Percentiles rank a stretch among this genome's conserved stretches.
These are phyloP conservation scores for Scedosporium boydii DNA, from an alignment of 2,329 filamentous ascomycete genomes.

Conservation along the genomic window DNA sequence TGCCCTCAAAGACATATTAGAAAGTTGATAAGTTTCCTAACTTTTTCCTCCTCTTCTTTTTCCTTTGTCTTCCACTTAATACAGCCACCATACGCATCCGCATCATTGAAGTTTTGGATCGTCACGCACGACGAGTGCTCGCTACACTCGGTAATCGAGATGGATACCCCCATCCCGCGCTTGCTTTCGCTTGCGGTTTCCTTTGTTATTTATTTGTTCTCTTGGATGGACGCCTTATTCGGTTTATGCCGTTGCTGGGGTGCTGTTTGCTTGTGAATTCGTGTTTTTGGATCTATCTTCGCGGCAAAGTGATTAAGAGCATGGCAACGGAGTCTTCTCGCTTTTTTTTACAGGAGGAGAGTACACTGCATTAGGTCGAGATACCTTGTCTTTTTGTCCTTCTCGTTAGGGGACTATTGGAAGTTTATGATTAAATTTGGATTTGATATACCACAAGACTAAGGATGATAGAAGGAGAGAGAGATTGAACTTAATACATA, in stretches of 20 bases:
- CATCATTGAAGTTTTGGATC: background rate
- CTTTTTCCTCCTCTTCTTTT: background rate
- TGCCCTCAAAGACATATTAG: conserved; percentile 50
- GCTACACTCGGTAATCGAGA: background rate
- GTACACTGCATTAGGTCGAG: background rate
- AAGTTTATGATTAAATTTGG: background rate
- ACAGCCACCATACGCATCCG: background rate
- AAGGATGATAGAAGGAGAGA: background rate
- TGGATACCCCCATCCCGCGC: background rate
- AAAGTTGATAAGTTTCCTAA: conserved; percentile 16
- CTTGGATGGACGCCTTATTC: background rate
- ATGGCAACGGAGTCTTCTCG: background rate
- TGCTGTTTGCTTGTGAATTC: background rate
- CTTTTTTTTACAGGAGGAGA: background rate
- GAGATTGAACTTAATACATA: background rate
- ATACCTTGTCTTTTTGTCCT: background rate
- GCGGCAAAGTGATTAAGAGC: background rate
- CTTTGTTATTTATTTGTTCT: background rate
- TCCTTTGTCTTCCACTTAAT: conserved; percentile 1
- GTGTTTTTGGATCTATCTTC: background rate
- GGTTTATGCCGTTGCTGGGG: background rate
- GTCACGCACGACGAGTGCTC: background rate
- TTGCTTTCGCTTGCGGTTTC: background rate
- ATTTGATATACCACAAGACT: background rate
- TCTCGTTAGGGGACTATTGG: background rate